A percentile compares a stretch with the other conserved stretches of the same genome.
phyloP scores from a whole-genome alignment of 2,329 filamentous ascomycete genomes.

The Fusarium verticillioides region DNA sequence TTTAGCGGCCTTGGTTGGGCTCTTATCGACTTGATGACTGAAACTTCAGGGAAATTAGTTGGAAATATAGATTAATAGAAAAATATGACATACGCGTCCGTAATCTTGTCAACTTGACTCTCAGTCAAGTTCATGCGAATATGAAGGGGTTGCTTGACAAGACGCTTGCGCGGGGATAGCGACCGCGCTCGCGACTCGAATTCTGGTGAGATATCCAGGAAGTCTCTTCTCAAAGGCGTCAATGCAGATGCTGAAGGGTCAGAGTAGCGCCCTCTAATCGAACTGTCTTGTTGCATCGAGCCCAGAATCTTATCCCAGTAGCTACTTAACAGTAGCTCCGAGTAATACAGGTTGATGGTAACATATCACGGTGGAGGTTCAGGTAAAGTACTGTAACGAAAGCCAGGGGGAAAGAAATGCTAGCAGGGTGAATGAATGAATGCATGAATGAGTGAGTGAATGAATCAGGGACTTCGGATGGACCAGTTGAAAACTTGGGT shows the following conservation, averaged over 20 bases:
- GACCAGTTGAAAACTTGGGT: neutral
- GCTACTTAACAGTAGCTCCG: constrained; percentile 3
- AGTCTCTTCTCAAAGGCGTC: constrained; percentile 51
- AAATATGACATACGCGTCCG: constrained; percentile 54
- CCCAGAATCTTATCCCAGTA: constrained; percentile 10
- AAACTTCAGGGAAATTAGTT: constrained; percentile 46
- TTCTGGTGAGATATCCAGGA: constrained; percentile 49
- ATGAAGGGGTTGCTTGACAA: constrained; percentile 53
- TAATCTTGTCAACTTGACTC: constrained; percentile 60
- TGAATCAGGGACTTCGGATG: neutral
- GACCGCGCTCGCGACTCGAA: constrained; percentile 47
- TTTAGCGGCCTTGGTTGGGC: constrained; percentile 35
- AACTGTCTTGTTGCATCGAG: constrained; percentile 34
- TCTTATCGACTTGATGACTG: constrained; percentile 46
- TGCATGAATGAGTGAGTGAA: neutral
- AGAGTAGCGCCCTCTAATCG: constrained; percentile 38
- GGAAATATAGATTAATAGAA: too few relatives aligned
- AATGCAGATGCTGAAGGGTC: constrained; percentile 40
- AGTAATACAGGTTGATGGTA: neutral
- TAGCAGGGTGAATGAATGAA: neutral
- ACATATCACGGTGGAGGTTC: neutral
- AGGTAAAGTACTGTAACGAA: neutral
- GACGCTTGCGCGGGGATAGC: constrained; percentile 50
- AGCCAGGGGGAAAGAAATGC: neutral
- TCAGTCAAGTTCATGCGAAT: constrained; percentile 62